Percentiles rank a stretch among this genome's conserved stretches.
Evolutionary conservation across 164 flowering plant species (phyloP).

Genomic region (Echeveria elegans): DNA sequence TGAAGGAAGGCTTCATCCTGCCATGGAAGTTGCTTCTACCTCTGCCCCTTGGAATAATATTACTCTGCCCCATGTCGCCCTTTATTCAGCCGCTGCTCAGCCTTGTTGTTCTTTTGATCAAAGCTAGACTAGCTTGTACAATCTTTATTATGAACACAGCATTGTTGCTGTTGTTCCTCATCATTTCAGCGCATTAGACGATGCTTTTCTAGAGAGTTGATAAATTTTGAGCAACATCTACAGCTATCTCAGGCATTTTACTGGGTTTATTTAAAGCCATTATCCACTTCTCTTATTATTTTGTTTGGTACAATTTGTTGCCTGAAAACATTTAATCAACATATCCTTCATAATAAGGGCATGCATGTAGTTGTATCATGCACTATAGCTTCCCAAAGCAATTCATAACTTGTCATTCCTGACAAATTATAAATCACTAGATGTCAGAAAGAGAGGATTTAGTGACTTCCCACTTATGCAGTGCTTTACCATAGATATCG

Average conservation of each 20-base stretch:
- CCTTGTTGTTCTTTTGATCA: too few relatives aligned
- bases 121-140: too few relatives aligned
- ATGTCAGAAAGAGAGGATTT: conserved; percentile 20
- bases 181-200: too few relatives aligned
- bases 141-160: too few relatives aligned
- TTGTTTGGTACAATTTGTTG: not conserved
- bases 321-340: not conserved
- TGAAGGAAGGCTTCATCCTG: too few relatives aligned
- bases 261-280: too few relatives aligned
- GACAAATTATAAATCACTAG: not conserved
- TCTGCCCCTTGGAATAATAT: too few relatives aligned
- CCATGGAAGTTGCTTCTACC: too few relatives aligned
- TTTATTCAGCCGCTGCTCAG: too few relatives aligned
- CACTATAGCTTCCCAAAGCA: not conserved
- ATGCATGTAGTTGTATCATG: not conserved
- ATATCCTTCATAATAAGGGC: not conserved
- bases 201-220: too few relatives aligned
- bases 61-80: too few relatives aligned
- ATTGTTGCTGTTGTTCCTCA: too few relatives aligned
- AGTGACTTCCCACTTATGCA: conserved; percentile 32
- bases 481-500: conserved; percentile 36
- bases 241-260: not conserved
- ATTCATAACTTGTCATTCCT: not conserved
- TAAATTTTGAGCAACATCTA: not conserved
- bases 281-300: not conserved